phyloP scores from a whole-genome alignment of 1,284 basidiomycete genomes.

The Cutaneotrichosporon sp. region DNA sequence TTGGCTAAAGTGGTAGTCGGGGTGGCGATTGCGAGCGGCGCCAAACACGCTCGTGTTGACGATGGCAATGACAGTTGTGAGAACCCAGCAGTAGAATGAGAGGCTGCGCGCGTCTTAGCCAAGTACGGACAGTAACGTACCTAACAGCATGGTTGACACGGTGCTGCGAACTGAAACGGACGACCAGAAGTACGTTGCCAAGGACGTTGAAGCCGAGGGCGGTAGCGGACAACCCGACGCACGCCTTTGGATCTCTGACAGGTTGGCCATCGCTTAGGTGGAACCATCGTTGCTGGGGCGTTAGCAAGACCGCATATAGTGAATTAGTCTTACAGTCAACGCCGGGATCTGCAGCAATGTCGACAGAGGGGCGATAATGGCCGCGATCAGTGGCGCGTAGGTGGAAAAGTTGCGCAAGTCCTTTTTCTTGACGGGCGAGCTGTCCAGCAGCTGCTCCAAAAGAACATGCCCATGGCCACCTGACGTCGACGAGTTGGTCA shows the following conservation, averaged over 20 bases:
- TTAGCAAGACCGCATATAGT: not conserved
- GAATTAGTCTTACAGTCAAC: conserved; percentile 33
- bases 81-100: conserved; percentile 48
- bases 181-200: conserved; percentile 48
- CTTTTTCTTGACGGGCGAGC: not conserved
- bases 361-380: conserved; percentile 48
- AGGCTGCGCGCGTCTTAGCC: conserved; percentile 21
- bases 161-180: conserved; percentile 42
- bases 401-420: conserved; percentile 18
- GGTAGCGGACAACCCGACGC: conserved; percentile 44
- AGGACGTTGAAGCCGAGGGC: conserved; percentile 48
- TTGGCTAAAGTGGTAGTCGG: conserved; percentile 39
- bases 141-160: not conserved
- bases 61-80: conserved; percentile 46
- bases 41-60: conserved; percentile 47
- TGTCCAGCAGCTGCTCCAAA: not conserved
- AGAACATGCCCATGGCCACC: too few relatives aligned
- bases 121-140: not conserved
- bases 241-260: conserved; percentile 39
- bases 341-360: conserved; percentile 51
- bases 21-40: conserved; percentile 24
- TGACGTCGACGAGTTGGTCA: too few relatives aligned
- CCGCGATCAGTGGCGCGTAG: conserved; percentile 45
- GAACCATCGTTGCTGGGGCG: conserved; percentile 45
- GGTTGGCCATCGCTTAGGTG: conserved; percentile 22